Base-by-base conservation (phyloP, 2,329 filamentous ascomycete genomes). In the Aspergillus bombycis region DNA sequence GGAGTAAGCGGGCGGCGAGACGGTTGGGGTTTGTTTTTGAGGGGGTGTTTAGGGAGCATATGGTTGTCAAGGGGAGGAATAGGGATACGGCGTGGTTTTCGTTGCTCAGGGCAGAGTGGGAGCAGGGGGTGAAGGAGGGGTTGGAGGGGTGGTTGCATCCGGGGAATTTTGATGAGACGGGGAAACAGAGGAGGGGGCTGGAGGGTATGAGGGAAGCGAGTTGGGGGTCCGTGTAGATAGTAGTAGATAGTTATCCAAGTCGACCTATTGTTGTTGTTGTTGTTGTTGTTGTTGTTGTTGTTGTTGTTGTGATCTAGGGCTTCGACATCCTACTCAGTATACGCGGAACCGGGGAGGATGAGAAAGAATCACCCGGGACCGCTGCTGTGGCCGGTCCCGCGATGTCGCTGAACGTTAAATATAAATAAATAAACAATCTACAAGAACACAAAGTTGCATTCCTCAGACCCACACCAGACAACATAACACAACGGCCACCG, bases 1-100 rank as follows among this genome's bases (percentile, higher is more conserved):
- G 83, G 0, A 88, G 85, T 53, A 76, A 80, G 19, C 76, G 81
- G 4, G 87, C 88, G 0, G 88, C 88, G 0, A 62, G 76, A 66
- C 76, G 88, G 2, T 71, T 89, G 11, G 88, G 88, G 0, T 90
- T 89, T 67, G 73, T 73, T 0, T 86, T 77, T 67, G 88, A 91
- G 72, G 88, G 88, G 0, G 69, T 82, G 0, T 89, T 89, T 65
- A 80, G 87, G 60, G 85, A 88, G 65, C 87, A 90, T 70, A 82
- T 88, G 82, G 79, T 90, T 34, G 69, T 85, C 9, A 87, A 85
- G 67, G 87, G 86, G 0, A 75, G 81, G 28, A 82, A 78, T 59
- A 77, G 88, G 50, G 87, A 90, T 70, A 87, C 87, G 0, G 81
- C 83, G 5, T 90, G 86, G 86, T 86, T 82, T 61, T 84, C 86